phyloP scores from a whole-genome alignment of 225 moss, liverwort and hornwort species.

The Takakia lepidozioides region DNA sequence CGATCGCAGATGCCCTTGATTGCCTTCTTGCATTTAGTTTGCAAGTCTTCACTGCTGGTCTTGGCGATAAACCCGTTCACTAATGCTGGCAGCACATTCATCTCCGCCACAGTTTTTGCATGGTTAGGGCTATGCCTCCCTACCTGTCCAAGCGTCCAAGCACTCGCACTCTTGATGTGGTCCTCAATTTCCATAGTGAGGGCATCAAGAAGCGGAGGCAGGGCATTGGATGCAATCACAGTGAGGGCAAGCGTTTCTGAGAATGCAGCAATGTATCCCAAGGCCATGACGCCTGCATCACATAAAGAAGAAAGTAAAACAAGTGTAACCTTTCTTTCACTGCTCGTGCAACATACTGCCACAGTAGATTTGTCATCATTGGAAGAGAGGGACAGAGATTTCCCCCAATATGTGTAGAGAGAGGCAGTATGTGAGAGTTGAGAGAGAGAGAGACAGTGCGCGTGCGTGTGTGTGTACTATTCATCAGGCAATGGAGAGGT shows the following conservation, averaged over 20 bases:
- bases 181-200: constrained; percentile 68
- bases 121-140: constrained; percentile 76
- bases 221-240: constrained; percentile 64
- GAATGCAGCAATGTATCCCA: constrained; percentile 84
- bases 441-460: too few species aligned
- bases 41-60: constrained; percentile 70
- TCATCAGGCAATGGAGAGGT: too few species aligned
- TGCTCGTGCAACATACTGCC: too few species aligned
- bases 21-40: constrained; percentile 84
- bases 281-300: constrained; percentile 64
- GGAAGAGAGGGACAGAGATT: too few species aligned
- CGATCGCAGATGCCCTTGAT: constrained; percentile 77
- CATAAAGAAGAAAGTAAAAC: constrained; percentile 19
- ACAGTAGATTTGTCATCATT: too few species aligned
- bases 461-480: too few species aligned
- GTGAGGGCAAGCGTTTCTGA: constrained; percentile 65
- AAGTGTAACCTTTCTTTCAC: constrained; percentile 77
- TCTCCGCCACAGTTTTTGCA: constrained; percentile 68
- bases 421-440: too few species aligned
- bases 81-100: constrained; percentile 51
- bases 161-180: constrained; percentile 84
- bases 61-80: constrained; percentile 58
- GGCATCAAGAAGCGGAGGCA: constrained; percentile 60
- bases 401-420: too few species aligned
- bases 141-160: constrained; percentile 77